These are phyloP conservation scores for Rosellinia necatrix DNA, from an alignment of 2,329 filamentous ascomycete species.

Conservation along the genomic window DNA sequence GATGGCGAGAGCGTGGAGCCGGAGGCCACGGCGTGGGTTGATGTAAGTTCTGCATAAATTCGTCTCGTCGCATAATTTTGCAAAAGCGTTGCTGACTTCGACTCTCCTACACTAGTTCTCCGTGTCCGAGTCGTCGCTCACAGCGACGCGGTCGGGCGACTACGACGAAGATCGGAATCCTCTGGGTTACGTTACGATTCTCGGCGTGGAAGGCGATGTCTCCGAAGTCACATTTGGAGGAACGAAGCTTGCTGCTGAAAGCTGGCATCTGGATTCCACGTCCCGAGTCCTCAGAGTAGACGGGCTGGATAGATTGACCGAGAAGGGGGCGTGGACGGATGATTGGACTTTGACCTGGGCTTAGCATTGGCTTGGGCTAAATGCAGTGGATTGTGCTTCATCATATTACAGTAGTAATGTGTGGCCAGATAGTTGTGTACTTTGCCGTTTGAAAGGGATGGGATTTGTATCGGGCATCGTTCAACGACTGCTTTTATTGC, in stretches of 20 bases:
- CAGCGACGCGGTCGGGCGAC: conserved; percentile 52
- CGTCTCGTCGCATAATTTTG: neutral
- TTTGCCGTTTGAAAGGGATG: no score
- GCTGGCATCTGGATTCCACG: conserved; percentile 54
- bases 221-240: conserved; percentile 59
- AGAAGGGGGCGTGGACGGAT: conserved; percentile 59
- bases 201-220: conserved; percentile 55
- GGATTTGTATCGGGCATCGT: no score
- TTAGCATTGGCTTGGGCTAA: no score
- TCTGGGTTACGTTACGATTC: conserved; percentile 65
- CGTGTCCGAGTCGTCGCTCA: conserved; percentile 49
- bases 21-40: conserved; percentile 58
- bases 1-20: conserved; percentile 71
- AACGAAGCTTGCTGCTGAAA: conserved; percentile 43
- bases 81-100: neutral
- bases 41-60: conserved; percentile 40
- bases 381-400: no score
- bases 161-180: conserved; percentile 59
- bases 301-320: conserved; percentile 54
- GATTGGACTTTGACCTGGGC: conserved; percentile 64
- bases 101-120: conserved; percentile 44
- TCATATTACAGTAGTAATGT: no score
- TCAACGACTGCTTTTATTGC: no score
- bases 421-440: no score
- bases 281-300: conserved; percentile 55